Evolutionary conservation across 2,329 filamentous ascomycete genomes (phyloP).

Genomic region (Aspergillus transmontanensis): DNA sequence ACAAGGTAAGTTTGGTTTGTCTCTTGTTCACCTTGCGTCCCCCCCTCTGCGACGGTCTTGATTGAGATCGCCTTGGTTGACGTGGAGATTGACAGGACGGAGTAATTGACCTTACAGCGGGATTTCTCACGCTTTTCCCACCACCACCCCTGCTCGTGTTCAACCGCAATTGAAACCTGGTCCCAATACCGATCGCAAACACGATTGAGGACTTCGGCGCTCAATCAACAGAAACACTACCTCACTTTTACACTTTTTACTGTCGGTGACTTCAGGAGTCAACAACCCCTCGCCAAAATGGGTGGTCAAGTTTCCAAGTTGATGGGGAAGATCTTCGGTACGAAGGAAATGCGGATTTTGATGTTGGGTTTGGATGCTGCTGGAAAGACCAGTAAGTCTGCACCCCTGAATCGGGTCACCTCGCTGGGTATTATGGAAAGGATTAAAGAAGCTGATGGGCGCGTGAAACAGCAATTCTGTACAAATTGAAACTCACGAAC

Average conservation of each 20-base stretch:
- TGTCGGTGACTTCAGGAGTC: conserved; percentile 15
- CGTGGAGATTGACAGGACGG: conserved; percentile 11
- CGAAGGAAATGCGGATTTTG: conserved; percentile 97
- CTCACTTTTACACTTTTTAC: conserved; percentile 11
- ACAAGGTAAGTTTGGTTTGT: conserved; percentile 17
- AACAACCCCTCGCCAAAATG: conserved; percentile 60
- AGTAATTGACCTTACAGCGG: conserved; percentile 11
- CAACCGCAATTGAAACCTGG: not conserved
- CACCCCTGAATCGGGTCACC: not conserved
- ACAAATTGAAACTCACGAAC: conserved; percentile 92
- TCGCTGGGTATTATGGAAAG: not conserved
- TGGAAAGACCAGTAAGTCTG: conserved; percentile 78
- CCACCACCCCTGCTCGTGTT: conserved; percentile 6
- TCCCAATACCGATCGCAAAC: not conserved
- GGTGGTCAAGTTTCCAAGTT: conserved; percentile 92
- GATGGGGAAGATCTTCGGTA: conserved; percentile 98
- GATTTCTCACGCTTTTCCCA: not conserved
- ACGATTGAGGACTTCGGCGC: not conserved
- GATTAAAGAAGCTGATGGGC: not conserved
- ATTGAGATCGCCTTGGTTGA: conserved; percentile 17
- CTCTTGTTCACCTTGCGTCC: conserved; percentile 17
- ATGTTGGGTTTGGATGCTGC: conserved; percentile 98
- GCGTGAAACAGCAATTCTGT: conserved; percentile 70
- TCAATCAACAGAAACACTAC: not conserved
- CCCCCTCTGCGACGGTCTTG: conserved; percentile 6